Evolutionary conservation across 768 basidiomycete genomes (phyloP).

Genomic region (Astraeus odoratus): DNA sequence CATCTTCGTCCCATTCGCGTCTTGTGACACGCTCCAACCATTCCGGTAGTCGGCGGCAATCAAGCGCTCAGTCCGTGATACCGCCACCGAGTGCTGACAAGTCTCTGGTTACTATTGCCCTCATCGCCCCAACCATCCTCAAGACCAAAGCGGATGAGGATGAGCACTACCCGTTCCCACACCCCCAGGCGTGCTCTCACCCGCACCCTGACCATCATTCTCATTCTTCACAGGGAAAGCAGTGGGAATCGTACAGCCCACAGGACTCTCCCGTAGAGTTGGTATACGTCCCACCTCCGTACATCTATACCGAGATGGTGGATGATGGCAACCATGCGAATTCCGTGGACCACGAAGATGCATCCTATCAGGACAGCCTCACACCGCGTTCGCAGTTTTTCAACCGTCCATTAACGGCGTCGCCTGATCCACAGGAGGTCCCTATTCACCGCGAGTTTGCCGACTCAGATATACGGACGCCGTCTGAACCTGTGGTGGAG

Average conservation of each 20-base stretch:
- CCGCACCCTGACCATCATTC: conserved; percentile 3
- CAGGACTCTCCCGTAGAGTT: conserved; percentile 56
- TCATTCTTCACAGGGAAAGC: conserved; percentile 4
- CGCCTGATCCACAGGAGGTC: conserved; percentile 2
- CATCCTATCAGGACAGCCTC: conserved; percentile 13
- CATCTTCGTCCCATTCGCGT: conserved; percentile 19
- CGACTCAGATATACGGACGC: conserved; percentile 11
- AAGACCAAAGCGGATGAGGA: conserved; percentile 64
- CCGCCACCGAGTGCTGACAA: conserved; percentile 29
- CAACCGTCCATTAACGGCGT: conserved; percentile 8
- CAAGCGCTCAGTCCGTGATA: conserved; percentile 41
- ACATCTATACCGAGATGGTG: conserved; percentile 14
- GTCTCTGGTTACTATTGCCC: conserved; percentile 63
- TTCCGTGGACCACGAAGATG: conserved; percentile 13
- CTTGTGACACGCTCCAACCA: conserved; percentile 27
- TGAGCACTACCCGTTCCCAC: conserved; percentile 12
- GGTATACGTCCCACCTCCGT: conserved; percentile 60
- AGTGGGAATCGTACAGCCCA: conserved; percentile 14
- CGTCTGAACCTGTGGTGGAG: conserved; percentile 14
- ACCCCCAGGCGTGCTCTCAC: conserved; percentile 9
- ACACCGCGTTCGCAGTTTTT: conserved; percentile 9
- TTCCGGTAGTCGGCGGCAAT: conserved; percentile 13
- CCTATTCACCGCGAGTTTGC: conserved; percentile 3
- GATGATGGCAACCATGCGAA: conserved; percentile 15
- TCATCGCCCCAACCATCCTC: conserved; percentile 75